These are phyloP conservation scores for Penicillium sp. DNA, from an alignment of 2,329 filamentous ascomycete species.

Conservation along the genomic window DNA sequence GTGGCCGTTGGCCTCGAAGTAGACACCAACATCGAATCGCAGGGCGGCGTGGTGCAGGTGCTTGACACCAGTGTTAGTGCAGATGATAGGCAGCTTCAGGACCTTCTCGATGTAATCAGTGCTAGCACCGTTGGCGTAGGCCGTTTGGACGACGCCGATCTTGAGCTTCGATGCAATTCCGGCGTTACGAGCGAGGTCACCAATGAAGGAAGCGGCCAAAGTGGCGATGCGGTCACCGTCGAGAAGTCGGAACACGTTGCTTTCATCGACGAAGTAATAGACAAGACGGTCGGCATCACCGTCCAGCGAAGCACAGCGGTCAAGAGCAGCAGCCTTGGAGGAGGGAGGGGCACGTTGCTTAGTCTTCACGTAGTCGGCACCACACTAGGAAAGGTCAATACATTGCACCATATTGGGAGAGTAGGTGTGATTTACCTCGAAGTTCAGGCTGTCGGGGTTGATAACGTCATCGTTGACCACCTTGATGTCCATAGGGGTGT, in stretches of 20 bases:
- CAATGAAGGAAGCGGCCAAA: conserved; percentile 89
- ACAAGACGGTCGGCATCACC: conserved; percentile 95
- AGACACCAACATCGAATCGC: conserved; percentile 93
- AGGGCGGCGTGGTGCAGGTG: conserved; percentile 96
- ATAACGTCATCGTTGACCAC: conserved; percentile 93
- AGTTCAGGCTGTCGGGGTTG: conserved; percentile 85
- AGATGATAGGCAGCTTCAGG: conserved; percentile 85
- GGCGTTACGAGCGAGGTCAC: conserved; percentile 79
- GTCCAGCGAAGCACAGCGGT: conserved; percentile 87
- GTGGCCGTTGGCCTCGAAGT: conserved; percentile 98
- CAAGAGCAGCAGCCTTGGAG: conserved; percentile 75
- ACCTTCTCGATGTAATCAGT: conserved; percentile 90
- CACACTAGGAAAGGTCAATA: conserved; percentile 62
- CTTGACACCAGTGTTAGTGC: conserved; percentile 95
- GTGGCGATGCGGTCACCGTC: conserved; percentile 97
- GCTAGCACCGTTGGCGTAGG: conserved; percentile 94
- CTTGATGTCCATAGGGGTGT: conserved; percentile 76
- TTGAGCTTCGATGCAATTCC: conserved; percentile 79
- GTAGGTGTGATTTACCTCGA: conserved; percentile 65
- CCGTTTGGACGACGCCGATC: conserved; percentile 94
- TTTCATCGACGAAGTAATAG: conserved; percentile 87
- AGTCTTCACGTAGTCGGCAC: conserved; percentile 97
- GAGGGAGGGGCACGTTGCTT: conserved; percentile 86
- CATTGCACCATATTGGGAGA: background rate
- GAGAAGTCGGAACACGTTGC: conserved; percentile 85